These are phyloP conservation scores for Fremontodendron californicum DNA, from an alignment of 345 rosid species.

Conservation along the genomic window DNA sequence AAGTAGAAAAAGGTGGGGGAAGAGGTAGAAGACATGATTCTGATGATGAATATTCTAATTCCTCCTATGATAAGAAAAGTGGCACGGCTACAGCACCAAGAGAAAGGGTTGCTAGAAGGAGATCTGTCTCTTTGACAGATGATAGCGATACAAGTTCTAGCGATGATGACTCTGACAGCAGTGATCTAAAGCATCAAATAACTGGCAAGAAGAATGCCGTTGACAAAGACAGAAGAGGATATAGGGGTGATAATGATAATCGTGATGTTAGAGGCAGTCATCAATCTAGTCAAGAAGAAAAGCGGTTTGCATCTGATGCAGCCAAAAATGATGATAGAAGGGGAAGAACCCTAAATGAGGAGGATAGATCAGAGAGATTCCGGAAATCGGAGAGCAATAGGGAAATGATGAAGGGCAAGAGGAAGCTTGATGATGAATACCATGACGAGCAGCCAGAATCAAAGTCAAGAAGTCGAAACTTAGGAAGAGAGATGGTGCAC, in stretches of 20 bases:
- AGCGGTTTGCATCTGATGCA: conserved; percentile 12
- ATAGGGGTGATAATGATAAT: conserved; percentile 1
- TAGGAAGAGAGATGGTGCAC: conserved; percentile 14
- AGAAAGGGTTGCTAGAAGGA: conserved; percentile 13
- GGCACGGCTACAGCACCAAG: background rate
- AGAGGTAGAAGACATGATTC: conserved; percentile 28
- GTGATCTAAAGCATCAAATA: conserved; percentile 21
- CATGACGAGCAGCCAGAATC: conserved; percentile 18
- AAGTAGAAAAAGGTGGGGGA: conserved; percentile 1
- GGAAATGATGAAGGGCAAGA: conserved; percentile 26
- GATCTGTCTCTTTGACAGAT: conserved; percentile 7
- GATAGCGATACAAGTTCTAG: conserved; percentile 11
- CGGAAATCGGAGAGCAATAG: conserved; percentile 14
- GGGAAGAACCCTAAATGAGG: conserved; percentile 19
- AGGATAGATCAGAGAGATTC: conserved; percentile 10
- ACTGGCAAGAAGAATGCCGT: conserved; percentile 3
- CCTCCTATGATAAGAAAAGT: conserved; percentile 16
- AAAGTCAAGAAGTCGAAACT: conserved; percentile 22
- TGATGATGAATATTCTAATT: conserved; percentile 30
- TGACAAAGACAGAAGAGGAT: conserved; percentile 8
- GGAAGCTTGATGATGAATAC: conserved; percentile 24
- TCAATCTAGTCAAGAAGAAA: conserved; percentile 13
- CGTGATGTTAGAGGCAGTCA: background rate
- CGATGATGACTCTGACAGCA: conserved; percentile 13
- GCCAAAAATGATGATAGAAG: conserved; percentile 12